Base-by-base conservation (phyloP, 495 filamentous ascomycete genomes). In the Arthonia radiata region DNA sequence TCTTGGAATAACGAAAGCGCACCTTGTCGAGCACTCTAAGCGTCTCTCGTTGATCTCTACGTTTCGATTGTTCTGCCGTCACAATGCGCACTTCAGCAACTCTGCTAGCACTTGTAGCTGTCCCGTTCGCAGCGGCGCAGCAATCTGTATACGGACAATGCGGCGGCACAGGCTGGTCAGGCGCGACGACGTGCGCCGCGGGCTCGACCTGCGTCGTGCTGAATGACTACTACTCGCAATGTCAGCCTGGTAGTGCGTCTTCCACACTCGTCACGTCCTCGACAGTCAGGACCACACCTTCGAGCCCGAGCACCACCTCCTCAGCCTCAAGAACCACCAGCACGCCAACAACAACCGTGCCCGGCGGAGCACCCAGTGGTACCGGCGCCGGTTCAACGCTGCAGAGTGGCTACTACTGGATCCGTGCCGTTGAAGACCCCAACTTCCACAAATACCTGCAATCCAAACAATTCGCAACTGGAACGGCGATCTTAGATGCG, bases 381-480 rank as follows among this genome's bases (percentile, higher is more conserved):
- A 31, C 34, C 17, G 44, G 45, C 7, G 51, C 52, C 0, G 49
- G 51, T 1, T 40, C 44, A 6, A 58, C 49, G 0, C 48, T 68
- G 2, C 47, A 55, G 31, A 37, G 39, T 12, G 62, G 56, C 4
- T 64, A 61, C 33, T 55, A 53, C 49, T 71, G 62, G 62, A 59
- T 70, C 38, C 61, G 64, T 5, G 64, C 59, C 0, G 65, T 69
- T 1, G 55, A 46, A 17, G 29, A 52, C 2, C 65, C 66, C 13
- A 66, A 69, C 42, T 69, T 54, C 48, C 65, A 67, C 49, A 58
- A 64, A 34, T 71, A 71, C 42, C 48, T 69, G 13, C 63, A 71
- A 47, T 58, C 61, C 5, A 48, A 47, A 12, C 37, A 48, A 32
- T 56, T 59, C 39, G 33, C 46, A 0, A 36, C 53, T 2, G 54